Evolutionary conservation across 2,329 filamentous ascomycete species (phyloP).

Genomic region (Cercospora janseana): DNA sequence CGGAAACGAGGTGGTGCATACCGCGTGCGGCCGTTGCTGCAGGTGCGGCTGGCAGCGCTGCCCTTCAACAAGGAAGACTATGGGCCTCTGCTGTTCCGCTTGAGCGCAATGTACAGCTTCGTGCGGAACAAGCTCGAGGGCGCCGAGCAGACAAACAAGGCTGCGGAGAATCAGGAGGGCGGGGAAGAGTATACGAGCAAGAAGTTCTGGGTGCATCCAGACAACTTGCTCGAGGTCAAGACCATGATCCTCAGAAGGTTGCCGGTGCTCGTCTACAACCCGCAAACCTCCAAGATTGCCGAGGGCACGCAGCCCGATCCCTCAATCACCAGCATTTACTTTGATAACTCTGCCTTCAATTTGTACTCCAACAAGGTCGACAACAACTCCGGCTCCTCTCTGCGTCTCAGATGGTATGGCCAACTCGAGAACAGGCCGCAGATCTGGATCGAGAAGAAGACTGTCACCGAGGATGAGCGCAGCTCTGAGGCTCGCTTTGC

Average conservation of each 20-base stretch:
- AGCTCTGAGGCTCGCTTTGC: slow-evolving; percentile 77
- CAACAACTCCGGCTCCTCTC: slow-evolving; percentile 71
- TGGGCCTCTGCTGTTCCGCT: slow-evolving; percentile 77
- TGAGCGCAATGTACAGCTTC: slow-evolving; percentile 95
- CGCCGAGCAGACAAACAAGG: slow-evolving; percentile 19
- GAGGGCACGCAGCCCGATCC: slow-evolving; percentile 78
- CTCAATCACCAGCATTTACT: slow-evolving; percentile 91
- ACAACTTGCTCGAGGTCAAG: slow-evolving; percentile 96
- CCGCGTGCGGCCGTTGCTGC: slow-evolving; percentile 85
- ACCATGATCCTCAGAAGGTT: slow-evolving; percentile 88
- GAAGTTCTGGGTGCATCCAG: slow-evolving; percentile 82
- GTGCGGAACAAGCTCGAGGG: slow-evolving; percentile 79
- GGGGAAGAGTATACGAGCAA: slow-evolving; percentile 36
- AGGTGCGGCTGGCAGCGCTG: slow-evolving; percentile 80
- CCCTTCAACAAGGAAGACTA: slow-evolving; percentile 97
- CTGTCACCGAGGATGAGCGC: slow-evolving; percentile 69
- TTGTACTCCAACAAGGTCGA: slow-evolving; percentile 85
- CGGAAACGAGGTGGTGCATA: slow-evolving; percentile 84
- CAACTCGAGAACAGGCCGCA: slow-evolving; percentile 75
- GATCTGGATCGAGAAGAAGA: slow-evolving; percentile 87
- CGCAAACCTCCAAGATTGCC: slow-evolving; percentile 76
- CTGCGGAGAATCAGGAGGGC: slow-evolving; percentile 24
- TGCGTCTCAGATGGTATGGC: slow-evolving; percentile 89
- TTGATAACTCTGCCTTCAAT: slow-evolving; percentile 82
- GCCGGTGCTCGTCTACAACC: slow-evolving; percentile 89